These are phyloP conservation scores for Lipomyces chichibuensis DNA, from an alignment of 805 yeast species.

Conservation along the genomic window DNA sequence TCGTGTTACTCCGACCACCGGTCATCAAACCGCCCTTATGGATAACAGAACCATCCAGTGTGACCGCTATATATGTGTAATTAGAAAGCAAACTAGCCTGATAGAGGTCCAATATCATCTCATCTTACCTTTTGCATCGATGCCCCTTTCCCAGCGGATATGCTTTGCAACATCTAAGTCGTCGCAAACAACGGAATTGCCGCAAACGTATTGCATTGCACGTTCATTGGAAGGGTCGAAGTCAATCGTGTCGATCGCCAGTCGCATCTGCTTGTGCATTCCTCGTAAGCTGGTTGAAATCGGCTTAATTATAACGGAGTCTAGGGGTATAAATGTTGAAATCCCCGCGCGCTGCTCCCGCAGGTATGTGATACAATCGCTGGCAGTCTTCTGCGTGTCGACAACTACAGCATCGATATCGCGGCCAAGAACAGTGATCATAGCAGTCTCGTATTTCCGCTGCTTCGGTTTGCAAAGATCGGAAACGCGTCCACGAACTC, in stretches of 20 bases:
- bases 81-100: background rate
- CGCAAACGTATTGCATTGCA: constrained; percentile 79
- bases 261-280: constrained; percentile 52
- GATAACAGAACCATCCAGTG: constrained; percentile 82
- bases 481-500: constrained; percentile 78
- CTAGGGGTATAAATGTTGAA: constrained; percentile 87
- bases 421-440: constrained; percentile 75
- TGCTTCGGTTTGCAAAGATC: constrained; percentile 80
- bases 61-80: constrained; percentile 52
- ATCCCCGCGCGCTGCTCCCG: constrained; percentile 84
- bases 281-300: constrained; percentile 58
- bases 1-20: constrained; percentile 70
- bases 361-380: constrained; percentile 74
- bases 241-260: constrained; percentile 73
- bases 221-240: constrained; percentile 69
- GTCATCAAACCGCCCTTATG: constrained; percentile 90
- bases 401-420: constrained; percentile 84
- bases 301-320: constrained; percentile 64
- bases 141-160: constrained; percentile 66
- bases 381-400: constrained; percentile 67
- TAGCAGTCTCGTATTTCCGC: constrained; percentile 70
- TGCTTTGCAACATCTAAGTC: constrained; percentile 65
- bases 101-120: background rate
- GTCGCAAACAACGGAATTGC: constrained; percentile 79
- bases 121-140: constrained; percentile 54